These are phyloP conservation scores for Cadophora luteo-olivacea DNA, from an alignment of 2,329 filamentous ascomycete genomes.

Conservation along the genomic window DNA sequence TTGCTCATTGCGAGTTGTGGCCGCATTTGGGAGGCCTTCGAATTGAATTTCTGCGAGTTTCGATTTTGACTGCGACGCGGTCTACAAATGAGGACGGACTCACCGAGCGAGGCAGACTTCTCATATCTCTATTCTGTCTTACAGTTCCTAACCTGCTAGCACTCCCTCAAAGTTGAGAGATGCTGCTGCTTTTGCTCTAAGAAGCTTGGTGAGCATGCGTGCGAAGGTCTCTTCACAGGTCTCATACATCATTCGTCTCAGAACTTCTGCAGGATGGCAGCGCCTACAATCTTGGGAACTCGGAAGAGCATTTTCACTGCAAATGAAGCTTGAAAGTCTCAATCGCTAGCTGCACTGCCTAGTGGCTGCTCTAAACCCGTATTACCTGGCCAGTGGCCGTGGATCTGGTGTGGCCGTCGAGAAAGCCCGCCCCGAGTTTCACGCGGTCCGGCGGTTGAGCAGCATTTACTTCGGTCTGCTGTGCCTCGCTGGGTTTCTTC, in stretches of 20 bases:
- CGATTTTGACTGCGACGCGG: not conserved
- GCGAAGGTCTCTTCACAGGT: not conserved
- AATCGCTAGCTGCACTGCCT: not conserved
- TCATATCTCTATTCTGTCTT: not conserved
- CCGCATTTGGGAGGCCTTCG: not conserved
- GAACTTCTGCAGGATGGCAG: not conserved
- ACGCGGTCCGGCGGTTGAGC: not conserved
- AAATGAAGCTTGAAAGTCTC: not conserved
- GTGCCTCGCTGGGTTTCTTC: not conserved
- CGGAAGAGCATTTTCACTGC: not conserved
- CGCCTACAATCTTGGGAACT: not conserved
- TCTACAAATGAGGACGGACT: not conserved
- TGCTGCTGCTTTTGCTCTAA: not conserved
- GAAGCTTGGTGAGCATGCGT: not conserved
- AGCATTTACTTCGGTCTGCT: not conserved
- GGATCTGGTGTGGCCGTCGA: not conserved
- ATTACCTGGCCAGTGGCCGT: not conserved
- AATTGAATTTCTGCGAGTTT: not conserved
- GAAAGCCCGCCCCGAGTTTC: not conserved
- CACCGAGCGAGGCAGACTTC: not conserved
- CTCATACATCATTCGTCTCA: conserved; percentile 14
- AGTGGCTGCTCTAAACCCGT: conserved; percentile 1
- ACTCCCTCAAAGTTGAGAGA: too few relatives aligned
- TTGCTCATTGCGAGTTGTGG: not conserved
- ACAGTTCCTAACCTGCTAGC: not conserved